A percentile compares a stretch with the other conserved stretches of the same genome.
Conservation (phyloP, 1,284 basidiomycete genomes). For the Ganoderma lucidum region DNA sequence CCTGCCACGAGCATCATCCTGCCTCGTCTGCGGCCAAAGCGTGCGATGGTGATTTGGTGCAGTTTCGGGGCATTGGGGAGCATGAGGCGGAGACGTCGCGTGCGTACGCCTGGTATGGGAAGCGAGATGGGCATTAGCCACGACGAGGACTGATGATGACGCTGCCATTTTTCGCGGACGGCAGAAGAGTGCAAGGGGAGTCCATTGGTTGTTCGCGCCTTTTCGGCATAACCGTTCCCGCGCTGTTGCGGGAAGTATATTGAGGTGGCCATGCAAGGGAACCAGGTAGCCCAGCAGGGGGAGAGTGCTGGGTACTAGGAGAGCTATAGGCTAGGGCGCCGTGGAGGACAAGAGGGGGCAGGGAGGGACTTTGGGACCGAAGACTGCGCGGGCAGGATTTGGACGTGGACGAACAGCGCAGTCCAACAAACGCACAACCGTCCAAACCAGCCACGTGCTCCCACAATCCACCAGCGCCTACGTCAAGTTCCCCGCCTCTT, state of each 20-base stretch:
- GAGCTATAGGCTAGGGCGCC: slow-evolving; percentile 33
- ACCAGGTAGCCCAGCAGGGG: slow-evolving; percentile 20
- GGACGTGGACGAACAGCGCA: slow-evolving; percentile 22
- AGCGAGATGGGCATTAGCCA: slow-evolving; percentile 70
- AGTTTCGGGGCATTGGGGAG: slow-evolving; percentile 56
- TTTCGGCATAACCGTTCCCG: slow-evolving; percentile 55
- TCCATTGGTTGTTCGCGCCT: slow-evolving; percentile 52
- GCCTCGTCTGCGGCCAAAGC: slow-evolving; percentile 65
- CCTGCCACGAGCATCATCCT: slow-evolving; percentile 57
- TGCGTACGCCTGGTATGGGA: slow-evolving; percentile 64
- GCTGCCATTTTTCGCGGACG: slow-evolving; percentile 72
- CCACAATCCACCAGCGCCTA: no score
- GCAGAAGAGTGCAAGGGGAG: slow-evolving; percentile 70
- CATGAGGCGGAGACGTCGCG: slow-evolving; percentile 55
- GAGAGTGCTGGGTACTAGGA: slow-evolving; percentile 24
- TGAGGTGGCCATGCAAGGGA: slow-evolving; percentile 52
- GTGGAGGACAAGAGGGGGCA: slow-evolving; percentile 15
- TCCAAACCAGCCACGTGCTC: slow-evolving; percentile 15
- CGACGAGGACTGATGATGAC: slow-evolving; percentile 53
- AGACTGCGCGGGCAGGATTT: slow-evolving; percentile 2
- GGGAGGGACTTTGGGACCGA: background rate
- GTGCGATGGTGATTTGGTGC: slow-evolving; percentile 63
- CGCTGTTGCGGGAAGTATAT: slow-evolving; percentile 54
- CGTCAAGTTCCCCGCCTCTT: no score
- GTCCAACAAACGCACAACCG: background rate